A percentile compares a stretch with the other conserved stretches of the same genome.
Evolutionary conservation across 495 filamentous ascomycete genomes (phyloP).

Genomic region (Xylaria castorea): DNA sequence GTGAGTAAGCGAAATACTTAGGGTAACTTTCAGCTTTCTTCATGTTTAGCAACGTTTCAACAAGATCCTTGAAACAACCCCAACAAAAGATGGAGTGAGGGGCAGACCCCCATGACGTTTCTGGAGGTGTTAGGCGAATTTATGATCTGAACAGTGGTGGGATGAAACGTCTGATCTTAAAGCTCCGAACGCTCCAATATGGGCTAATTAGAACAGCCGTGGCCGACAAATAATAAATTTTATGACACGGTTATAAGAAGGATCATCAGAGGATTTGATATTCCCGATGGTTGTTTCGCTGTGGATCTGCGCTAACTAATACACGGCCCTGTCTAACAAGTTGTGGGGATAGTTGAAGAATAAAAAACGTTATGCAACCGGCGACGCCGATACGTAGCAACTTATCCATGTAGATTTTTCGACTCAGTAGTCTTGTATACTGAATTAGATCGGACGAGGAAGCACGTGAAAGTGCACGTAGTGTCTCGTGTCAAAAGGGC

Average conservation of each 20-base stretch:
- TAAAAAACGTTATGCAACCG: not conserved
- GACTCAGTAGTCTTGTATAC: not conserved
- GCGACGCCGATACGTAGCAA: not conserved
- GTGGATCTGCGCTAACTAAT: not conserved
- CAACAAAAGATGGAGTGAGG: constrained; percentile 6
- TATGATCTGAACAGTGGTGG: not conserved
- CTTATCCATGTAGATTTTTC: not conserved
- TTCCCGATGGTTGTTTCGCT: not conserved
- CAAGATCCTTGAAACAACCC: constrained; percentile 7
- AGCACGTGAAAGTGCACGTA: not conserved
- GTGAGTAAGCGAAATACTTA: constrained; percentile 4
- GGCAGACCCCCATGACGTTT: constrained; percentile 5
- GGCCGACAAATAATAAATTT: not conserved
- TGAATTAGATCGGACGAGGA: not conserved
- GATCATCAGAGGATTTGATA: constrained; percentile 1
- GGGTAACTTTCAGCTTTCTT: not conserved
- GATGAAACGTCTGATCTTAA: constrained; percentile 14
- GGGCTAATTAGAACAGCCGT: not conserved
- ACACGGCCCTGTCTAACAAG: not conserved
- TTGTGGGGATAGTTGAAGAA: constrained; percentile 1
- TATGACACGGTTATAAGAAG: not conserved
- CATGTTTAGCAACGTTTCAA: constrained; percentile 14
- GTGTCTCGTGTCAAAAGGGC: not conserved
- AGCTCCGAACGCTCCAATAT: not conserved
- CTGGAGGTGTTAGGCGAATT: not conserved